Base-by-base conservation (phyloP, 495 filamentous ascomycete genomes). In the Penicillium alfredii region DNA sequence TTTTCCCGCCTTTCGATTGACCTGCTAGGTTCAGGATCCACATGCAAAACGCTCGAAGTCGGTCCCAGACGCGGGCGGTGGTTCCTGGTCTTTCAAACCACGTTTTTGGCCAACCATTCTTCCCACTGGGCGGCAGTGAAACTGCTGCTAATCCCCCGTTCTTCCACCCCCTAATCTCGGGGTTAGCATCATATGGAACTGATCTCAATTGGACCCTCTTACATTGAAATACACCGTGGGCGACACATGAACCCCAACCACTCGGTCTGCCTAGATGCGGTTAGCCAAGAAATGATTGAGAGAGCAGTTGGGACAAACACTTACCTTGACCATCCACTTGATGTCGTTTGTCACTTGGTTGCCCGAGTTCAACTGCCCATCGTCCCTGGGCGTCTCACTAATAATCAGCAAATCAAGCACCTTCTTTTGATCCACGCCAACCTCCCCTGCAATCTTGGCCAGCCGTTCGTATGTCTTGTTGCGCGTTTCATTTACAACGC, bases 201-300 rank as follows among this genome's bases (percentile, higher is more conserved):
- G 12, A 24, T 35, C 20, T 22, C 9, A 22, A 21, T 21, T 5
- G 24, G 34, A 32, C 8, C 33, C 12, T 30, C 56, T 46, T 49
- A 77, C 74, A 63, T 96, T 77, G 63, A 94, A 92, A 26, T 93
- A 61, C 11, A 93, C 86, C 1, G 88, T 95, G 13, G 88, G 88
- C 17, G 82, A 87, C 17, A 94, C 86, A 68, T 96, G 90, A 20
- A 93, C 78, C 4, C 88, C 85, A 5, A 79, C 64, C 46, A 87
- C 58, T 38, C 88, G 68, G 43, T 82, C 82, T 35, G 66, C 64
- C 74, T 78, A 38, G 33, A 36, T 35, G 19, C 27, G 20, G 21
- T 53, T 48, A 61, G 42, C 37, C 23, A 20, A n/a, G 37, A 32
- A 13, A 33, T 31, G 24, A 38, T 25, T 11, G 10, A 22, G 8